Percentiles rank a stretch among this genome's conserved stretches.
Evolutionary conservation across 1,284 basidiomycete species (phyloP).

Genomic region (Ceratobasidium theobromae): DNA sequence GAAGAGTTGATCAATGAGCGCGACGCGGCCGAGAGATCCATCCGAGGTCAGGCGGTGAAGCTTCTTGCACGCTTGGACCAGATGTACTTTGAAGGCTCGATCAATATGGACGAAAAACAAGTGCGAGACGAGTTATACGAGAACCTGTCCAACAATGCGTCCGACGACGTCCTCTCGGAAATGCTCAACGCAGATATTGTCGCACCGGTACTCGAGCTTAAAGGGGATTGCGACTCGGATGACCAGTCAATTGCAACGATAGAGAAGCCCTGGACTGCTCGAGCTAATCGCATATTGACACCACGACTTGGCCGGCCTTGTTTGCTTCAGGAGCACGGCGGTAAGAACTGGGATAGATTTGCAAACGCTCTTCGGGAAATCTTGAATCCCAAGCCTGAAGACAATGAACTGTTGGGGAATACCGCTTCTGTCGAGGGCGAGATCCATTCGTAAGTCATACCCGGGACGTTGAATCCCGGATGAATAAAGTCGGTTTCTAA

Average conservation of each 20-base stretch:
- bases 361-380: background rate
- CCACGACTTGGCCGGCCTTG: background rate
- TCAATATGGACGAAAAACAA: background rate
- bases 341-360: background rate
- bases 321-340: background rate
- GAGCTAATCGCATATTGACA: background rate
- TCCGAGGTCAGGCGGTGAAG: background rate
- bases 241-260: too few species aligned
- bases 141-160: background rate
- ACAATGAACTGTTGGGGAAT: background rate
- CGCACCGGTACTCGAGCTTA: background rate
- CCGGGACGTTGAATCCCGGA: background rate
- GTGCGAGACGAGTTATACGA: background rate
- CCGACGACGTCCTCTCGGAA: background rate
- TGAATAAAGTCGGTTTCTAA: background rate
- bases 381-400: background rate
- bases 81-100: constrained; percentile 11
- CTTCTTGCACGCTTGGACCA: constrained; percentile 2
- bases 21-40: background rate
- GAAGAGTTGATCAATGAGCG: background rate
- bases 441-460: constrained; percentile 4
- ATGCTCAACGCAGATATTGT: background rate
- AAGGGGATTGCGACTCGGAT: background rate
- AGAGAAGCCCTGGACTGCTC: background rate
- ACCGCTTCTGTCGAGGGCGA: background rate